Conservation (phyloP, 2,329 filamentous ascomycete species). For the Calonectria fujianensis region DNA sequence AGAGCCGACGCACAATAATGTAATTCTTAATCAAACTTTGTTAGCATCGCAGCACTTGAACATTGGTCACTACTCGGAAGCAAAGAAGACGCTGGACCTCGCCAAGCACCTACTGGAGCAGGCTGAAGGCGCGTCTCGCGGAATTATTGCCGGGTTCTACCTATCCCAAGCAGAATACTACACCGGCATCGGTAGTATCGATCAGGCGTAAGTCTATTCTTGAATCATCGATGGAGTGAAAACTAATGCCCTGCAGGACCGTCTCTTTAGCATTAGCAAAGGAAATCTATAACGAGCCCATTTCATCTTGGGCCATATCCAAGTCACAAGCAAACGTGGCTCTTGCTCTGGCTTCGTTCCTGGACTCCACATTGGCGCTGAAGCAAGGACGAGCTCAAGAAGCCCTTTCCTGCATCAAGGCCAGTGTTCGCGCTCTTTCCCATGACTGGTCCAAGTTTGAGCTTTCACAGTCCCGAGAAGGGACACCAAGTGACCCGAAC, state of each 20-base stretch:
- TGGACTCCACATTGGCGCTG: conserved; percentile 80
- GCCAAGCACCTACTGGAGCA: conserved; percentile 70
- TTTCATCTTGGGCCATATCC: conserved; percentile 59
- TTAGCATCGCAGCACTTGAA: conserved; percentile 73
- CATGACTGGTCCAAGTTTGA: conserved; percentile 75
- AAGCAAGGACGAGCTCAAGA: conserved; percentile 75
- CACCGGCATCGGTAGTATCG: conserved; percentile 78
- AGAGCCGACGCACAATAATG: conserved; percentile 60
- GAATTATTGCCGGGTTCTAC: conserved; percentile 73
- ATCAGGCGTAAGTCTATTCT: conserved; percentile 71
- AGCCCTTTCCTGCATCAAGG: conserved; percentile 75
- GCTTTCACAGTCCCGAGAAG: conserved; percentile 46
- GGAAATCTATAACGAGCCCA: conserved; percentile 56
- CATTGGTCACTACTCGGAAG: conserved; percentile 71
- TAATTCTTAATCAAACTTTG: conserved; percentile 68
- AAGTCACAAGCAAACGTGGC: conserved; percentile 59
- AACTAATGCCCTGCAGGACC: conserved; percentile 51
- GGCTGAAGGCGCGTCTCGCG: conserved; percentile 61
- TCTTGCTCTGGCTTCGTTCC: conserved; percentile 63
- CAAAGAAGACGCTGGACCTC: conserved; percentile 72
- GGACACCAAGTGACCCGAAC: conserved; percentile 53
- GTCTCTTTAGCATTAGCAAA: conserved; percentile 63
- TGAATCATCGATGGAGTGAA: conserved; percentile 3
- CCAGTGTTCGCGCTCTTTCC: conserved; percentile 73
- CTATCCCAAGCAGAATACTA: conserved; percentile 85